Base-by-base conservation (phyloP, 345 rosid genomes). In the Lepidium africanum region DNA sequence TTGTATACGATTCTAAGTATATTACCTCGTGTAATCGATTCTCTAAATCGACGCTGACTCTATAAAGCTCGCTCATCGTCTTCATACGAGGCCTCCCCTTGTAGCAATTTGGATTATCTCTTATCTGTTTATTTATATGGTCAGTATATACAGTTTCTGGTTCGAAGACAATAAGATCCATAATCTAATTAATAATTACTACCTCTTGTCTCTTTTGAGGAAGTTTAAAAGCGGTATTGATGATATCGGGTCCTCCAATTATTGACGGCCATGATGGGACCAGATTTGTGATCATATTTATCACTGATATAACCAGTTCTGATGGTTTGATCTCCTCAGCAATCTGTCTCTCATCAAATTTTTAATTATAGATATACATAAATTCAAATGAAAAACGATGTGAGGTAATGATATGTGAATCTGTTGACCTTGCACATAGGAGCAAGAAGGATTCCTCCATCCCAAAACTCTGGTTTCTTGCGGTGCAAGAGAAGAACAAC, bases 351-450 rank as follows among this genome's bases (percentile, higher is more conserved):
- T 41, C 72, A 74, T 63, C 60, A 58, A 10, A 58, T 17, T 12
- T 63, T 9, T n/a, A n/a, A n/a, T n/a, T n/a, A n/a, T n/a, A n/a
- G n/a, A n/a, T n/a, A n/a, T n/a, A n/a, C n/a, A n/a, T n/a, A n/a
- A n/a, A n/a, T n/a, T n/a, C n/a, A n/a, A n/a, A n/a, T n/a, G n/a
- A n/a, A n/a, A n/a, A n/a, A n/a, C n/a, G n/a, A n/a, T n/a, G n/a
- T n/a, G n/a, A n/a, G n/a, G n/a, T n/a, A n/a, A n/a, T n/a, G n/a
- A n/a, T n/a, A n/a, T 42, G 6, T 27, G 17, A 63, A 57, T 17
- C 1, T 56, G 7, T 54, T 47, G 30, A 91, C 99, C 95, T 87
- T 89, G 70, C 96, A 88, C 96, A 91, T 89, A 19, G 97, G 99
- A 3, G 96, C 96, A 27, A 81, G 85, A 77, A 91, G 63, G 65